phyloP scores from a whole-genome alignment of 2,329 filamentous ascomycete genomes.

The Claviceps digitariae region DNA sequence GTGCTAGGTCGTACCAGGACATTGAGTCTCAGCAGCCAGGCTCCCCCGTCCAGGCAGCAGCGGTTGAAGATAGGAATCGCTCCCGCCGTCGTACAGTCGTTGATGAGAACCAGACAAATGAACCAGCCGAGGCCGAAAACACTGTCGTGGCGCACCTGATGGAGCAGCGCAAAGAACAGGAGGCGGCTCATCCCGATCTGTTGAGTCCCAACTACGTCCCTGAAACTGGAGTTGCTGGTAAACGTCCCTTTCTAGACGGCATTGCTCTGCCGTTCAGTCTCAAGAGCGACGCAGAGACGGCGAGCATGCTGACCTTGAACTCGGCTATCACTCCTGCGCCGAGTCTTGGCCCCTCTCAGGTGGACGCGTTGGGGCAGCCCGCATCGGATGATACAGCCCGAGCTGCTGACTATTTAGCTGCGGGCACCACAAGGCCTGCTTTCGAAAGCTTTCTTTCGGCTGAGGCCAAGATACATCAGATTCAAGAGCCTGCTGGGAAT shows the following conservation, averaged over 20 bases:
- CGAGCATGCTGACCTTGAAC: conserved; percentile 56
- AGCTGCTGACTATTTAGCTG: conserved; percentile 6
- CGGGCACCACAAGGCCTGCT: conserved; percentile 19
- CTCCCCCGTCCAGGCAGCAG: conserved; percentile 9
- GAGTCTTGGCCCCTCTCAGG: conserved; percentile 13
- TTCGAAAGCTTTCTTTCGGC: conserved; percentile 40
- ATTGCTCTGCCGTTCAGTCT: conserved; percentile 63
- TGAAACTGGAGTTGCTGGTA: conserved; percentile 40
- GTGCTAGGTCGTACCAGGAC: conserved; percentile 28
- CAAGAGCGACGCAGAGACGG: conserved; percentile 47
- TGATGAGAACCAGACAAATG: conserved; percentile 36
- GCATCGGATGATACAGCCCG: conserved; percentile 2
- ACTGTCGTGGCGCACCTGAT: conserved; percentile 31
- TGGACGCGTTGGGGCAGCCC: conserved; percentile 1
- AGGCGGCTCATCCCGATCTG: conserved; percentile 26
- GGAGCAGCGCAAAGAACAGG: conserved; percentile 25
- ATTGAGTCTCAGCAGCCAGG: conserved; percentile 24
- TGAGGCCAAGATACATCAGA: conserved; percentile 23
- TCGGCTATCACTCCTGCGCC: conserved; percentile 22
- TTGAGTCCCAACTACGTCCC: conserved; percentile 29
- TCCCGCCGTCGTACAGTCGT: conserved; percentile 33
- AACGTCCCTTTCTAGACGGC: conserved; percentile 52
- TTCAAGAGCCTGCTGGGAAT: conserved; percentile 7
- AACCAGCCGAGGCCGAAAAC: conserved; percentile 19
- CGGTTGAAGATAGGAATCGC: conserved; percentile 20